Evolutionary conservation across 352 stramenopile species (phyloP).

Genomic region (Globisporangium barbulae): DNA sequence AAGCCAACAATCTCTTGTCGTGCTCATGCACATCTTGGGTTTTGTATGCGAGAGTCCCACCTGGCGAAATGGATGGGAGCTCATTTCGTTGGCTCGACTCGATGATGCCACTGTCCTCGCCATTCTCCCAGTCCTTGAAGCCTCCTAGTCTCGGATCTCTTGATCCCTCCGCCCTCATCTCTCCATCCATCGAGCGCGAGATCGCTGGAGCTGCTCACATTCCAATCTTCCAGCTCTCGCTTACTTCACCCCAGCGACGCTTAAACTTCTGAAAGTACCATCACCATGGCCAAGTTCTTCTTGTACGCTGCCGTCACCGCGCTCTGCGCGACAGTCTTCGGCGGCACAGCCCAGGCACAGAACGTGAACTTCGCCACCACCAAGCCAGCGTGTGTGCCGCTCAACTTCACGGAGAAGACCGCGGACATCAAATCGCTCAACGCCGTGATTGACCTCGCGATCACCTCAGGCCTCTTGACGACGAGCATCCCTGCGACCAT

Average conservation of each 20-base stretch:
- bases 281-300: conserved; percentile 42
- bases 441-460: conserved; percentile 39
- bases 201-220: neutral
- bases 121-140: neutral
- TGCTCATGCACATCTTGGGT: too few relatives aligned
- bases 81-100: neutral
- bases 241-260: conserved; percentile 2
- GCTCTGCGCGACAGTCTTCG: conserved; percentile 14
- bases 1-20: too few relatives aligned
- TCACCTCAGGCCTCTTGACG: conserved; percentile 19
- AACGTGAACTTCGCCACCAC: neutral
- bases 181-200: neutral
- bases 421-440: conserved; percentile 48
- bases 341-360: conserved; percentile 1
- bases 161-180: neutral
- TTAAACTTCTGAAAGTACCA: neutral
- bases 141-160: neutral
- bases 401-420: conserved; percentile 38
- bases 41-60: too few relatives aligned
- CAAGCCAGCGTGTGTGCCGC: conserved; percentile 34
- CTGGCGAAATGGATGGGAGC: too few relatives aligned
- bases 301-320: conserved; percentile 21
- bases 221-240: conserved; percentile 25
- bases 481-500: conserved; percentile 27
- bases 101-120: neutral